phyloP scores from a whole-genome alignment of 805 yeast genomes.

The Metschnikowia kunwiensis region DNA sequence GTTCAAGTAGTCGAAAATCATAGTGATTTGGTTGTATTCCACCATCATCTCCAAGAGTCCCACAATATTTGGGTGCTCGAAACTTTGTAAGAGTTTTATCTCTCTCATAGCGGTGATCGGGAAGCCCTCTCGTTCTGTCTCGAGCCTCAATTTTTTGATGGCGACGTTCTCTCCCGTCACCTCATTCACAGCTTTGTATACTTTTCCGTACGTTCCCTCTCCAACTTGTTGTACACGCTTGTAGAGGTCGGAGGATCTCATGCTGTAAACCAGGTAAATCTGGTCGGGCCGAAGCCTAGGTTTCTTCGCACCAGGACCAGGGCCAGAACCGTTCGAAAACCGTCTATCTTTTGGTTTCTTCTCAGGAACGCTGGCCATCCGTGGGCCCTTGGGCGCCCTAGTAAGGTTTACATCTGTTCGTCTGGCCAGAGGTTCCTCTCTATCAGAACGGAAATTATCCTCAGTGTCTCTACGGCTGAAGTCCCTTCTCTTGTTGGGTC shows the following conservation, averaged over 20 bases:
- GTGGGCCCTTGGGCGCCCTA: slow-evolving; percentile 5
- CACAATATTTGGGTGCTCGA: slow-evolving; percentile 79
- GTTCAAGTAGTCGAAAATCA: slow-evolving; percentile 92
- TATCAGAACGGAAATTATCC: not conserved
- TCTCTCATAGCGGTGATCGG: slow-evolving; percentile 96
- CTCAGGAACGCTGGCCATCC: slow-evolving; percentile 3
- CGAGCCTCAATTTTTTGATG: slow-evolving; percentile 77
- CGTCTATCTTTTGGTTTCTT: slow-evolving; percentile 1
- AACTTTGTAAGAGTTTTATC: slow-evolving; percentile 76
- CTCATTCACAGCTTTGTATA: slow-evolving; percentile 77
- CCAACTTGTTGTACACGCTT: slow-evolving; percentile 86
- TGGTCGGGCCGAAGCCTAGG: slow-evolving; percentile 26
- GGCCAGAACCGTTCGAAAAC: slow-evolving; percentile 1
- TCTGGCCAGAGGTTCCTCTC: slow-evolving; percentile 2
- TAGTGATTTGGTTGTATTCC: slow-evolving; percentile 67
- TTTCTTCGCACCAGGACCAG: slow-evolving; percentile 4
- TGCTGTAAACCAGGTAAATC: slow-evolving; percentile 31
- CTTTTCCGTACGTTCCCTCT: slow-evolving; percentile 98
- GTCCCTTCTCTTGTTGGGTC: slow-evolving; percentile 12
- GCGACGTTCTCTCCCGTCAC: slow-evolving; percentile 77
- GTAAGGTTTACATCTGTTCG: slow-evolving; percentile 2
- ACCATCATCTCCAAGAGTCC: slow-evolving; percentile 88
- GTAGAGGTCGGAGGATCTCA: slow-evolving; percentile 43
- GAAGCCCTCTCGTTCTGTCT: slow-evolving; percentile 88
- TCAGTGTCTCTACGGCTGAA: slow-evolving; percentile 3